A percentile compares a stretch with the other conserved stretches of the same genome.
Conservation (phyloP, 352 stramenopile species). For the Pythium myriotylum region DNA sequence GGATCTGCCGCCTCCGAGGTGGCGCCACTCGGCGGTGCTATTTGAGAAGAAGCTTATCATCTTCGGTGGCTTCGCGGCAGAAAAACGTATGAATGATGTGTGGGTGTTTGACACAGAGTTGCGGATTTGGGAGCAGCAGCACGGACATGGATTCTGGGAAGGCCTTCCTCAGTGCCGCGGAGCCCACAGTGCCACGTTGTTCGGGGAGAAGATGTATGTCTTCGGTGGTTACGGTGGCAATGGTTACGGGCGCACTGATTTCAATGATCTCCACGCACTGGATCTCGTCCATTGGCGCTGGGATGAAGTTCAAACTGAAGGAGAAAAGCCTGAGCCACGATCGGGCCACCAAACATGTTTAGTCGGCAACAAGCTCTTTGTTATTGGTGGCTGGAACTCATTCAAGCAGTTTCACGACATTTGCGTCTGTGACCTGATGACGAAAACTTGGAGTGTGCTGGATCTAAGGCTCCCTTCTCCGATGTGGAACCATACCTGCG, state of each 20-base stretch:
- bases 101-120: conserved; percentile 96
- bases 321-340: conserved; percentile 90
- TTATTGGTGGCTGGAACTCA: conserved; percentile 96
- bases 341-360: conserved; percentile 93
- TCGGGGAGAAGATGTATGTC: conserved; percentile 91
- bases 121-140: conserved; percentile 93
- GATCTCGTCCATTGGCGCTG: conserved; percentile 92
- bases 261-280: conserved; percentile 94
- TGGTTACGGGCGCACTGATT: conserved; percentile 93
- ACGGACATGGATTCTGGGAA: conserved; percentile 87
- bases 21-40: conserved; percentile 83
- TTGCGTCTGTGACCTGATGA: conserved; percentile 91
- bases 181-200: conserved; percentile 88
- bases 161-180: conserved; percentile 90
- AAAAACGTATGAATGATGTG: conserved; percentile 95
- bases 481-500: conserved; percentile 95
- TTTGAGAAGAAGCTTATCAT: conserved; percentile 90
- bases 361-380: conserved; percentile 90
- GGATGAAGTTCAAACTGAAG: conserved; percentile 85
- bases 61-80: conserved; percentile 94
- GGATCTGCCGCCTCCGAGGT: conserved; percentile 70
- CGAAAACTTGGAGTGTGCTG: conserved; percentile 83
- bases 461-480: conserved; percentile 56
- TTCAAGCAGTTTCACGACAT: conserved; percentile 97
- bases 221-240: conserved; percentile 97